Evolutionary conservation across 1,139 yeast species (phyloP).

Genomic region (Nakaseomyces bracarensis): DNA sequence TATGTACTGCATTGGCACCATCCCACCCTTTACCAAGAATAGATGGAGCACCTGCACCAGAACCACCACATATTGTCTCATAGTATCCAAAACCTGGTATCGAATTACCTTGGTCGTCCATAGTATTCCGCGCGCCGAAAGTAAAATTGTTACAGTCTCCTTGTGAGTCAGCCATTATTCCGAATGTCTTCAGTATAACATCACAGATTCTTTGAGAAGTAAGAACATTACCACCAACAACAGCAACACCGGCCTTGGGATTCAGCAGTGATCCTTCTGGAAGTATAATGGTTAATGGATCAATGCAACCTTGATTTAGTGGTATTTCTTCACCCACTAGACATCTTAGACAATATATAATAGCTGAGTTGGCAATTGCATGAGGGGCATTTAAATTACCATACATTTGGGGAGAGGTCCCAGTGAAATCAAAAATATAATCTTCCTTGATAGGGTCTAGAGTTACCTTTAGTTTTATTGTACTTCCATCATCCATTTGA

Average conservation of each 20-base stretch:
- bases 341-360: constrained; percentile 67
- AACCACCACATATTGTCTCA: constrained; percentile 65
- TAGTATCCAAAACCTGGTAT: constrained; percentile 57
- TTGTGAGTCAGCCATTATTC: constrained; percentile 71
- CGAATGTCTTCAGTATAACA: constrained; percentile 65
- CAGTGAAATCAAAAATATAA: constrained; percentile 40
- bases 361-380: constrained; percentile 76
- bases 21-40: constrained; percentile 49
- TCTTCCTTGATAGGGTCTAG: constrained; percentile 35
- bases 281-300: constrained; percentile 57
- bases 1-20: constrained; percentile 58
- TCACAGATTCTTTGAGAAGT: constrained; percentile 80
- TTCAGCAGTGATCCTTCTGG: constrained; percentile 62
- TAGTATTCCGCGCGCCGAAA: constrained; percentile 46
- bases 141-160: constrained; percentile 70
- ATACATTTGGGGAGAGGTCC: constrained; percentile 51
- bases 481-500: constrained; percentile 43
- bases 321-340: constrained; percentile 74
- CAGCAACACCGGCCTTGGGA: constrained; percentile 73
- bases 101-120: constrained; percentile 34
- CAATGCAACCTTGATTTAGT: constrained; percentile 73
- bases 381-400: constrained; percentile 59
- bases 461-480: constrained; percentile 35
- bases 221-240: constrained; percentile 84
- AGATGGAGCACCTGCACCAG: constrained; percentile 59